Percentiles rank a stretch among this genome's conserved stretches.
phyloP scores from a whole-genome alignment of 2,329 filamentous ascomycete genomes.

The Arthroderma sp. region DNA sequence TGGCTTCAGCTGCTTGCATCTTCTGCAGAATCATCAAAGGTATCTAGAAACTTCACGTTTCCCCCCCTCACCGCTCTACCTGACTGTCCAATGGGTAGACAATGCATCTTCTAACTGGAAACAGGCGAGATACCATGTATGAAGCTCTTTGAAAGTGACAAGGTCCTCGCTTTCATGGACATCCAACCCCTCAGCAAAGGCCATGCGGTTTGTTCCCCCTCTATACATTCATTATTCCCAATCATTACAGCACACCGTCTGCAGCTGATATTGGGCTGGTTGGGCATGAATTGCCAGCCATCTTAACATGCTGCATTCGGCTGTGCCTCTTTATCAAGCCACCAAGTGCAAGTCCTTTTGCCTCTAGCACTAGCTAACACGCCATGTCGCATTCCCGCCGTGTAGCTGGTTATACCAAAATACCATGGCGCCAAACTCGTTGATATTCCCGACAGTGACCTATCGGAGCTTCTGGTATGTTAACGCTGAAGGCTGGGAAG shows the following conservation, averaged over 20 bases:
- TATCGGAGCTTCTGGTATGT: constrained; percentile 65
- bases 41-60: constrained; percentile 18
- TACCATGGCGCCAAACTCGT: constrained; percentile 80
- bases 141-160: constrained; percentile 91
- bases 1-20: constrained; percentile 53
- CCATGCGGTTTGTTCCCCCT: constrained; percentile 58
- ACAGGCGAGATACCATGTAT: constrained; percentile 88
- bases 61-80: background rate
- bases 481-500: background rate
- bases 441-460: constrained; percentile 82
- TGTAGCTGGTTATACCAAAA: constrained; percentile 88
- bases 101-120: constrained; percentile 1
- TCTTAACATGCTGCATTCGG: no score
- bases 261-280: no score
- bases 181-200: constrained; percentile 81
- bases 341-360: no score
- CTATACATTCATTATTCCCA: background rate
- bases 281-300: no score
- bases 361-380: no score
- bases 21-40: constrained; percentile 99
- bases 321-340: no score
- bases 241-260: no score
- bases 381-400: background rate
- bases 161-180: constrained; percentile 89
- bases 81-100: constrained; percentile 7